Base-by-base conservation (phyloP, 306 rosid species). In the Gleditsia sinensis region DNA sequence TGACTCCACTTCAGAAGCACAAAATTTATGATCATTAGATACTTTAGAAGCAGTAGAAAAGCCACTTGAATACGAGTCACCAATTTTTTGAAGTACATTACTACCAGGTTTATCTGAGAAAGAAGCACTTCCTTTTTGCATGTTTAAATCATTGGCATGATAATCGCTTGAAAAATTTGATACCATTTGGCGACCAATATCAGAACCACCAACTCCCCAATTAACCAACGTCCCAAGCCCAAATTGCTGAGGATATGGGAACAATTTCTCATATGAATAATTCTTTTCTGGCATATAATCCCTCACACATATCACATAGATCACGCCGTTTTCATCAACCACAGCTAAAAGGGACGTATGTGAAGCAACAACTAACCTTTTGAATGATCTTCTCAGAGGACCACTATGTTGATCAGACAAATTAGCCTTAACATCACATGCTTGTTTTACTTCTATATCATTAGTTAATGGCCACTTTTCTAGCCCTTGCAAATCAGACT, bases 121-220 rank as follows among this genome's bases (percentile, higher is more conserved):
- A 46, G 82, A 75, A 76, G 64, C 56, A 66, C 66, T 64, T 39
- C 78, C 81, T 12, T 39, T 71, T 76, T 51, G 64, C 75, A 30
- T 80, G 58, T 83, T 73, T 34, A 67, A 75, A 74, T 49, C 53
- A 69, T 71, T 63, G 67, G 56, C 74, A 60, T 58, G 58, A 53
- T 49, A 75, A 78, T 34, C 9, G 21, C 83, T 77, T 20, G 78
- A 46, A 32, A 63, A 83, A 66, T 77, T 75, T 59, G 86, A 66
- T 7, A 64, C 83, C 70, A 78, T 78, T 86, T 87, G 96, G 79
- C 72, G 60, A 50, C 94, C 87, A 39, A 94, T 86, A 72, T 85
- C 82, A 80, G 84, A 89, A 78, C 95, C 95, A 65, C 90, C 97
- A 54, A 87, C 94, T 69, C 90, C 91, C 92, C 91, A 94, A 59